Base-by-base conservation (phyloP, 228 moss, liverwort and hornwort genomes). In the Sphagnum fallax region DNA sequence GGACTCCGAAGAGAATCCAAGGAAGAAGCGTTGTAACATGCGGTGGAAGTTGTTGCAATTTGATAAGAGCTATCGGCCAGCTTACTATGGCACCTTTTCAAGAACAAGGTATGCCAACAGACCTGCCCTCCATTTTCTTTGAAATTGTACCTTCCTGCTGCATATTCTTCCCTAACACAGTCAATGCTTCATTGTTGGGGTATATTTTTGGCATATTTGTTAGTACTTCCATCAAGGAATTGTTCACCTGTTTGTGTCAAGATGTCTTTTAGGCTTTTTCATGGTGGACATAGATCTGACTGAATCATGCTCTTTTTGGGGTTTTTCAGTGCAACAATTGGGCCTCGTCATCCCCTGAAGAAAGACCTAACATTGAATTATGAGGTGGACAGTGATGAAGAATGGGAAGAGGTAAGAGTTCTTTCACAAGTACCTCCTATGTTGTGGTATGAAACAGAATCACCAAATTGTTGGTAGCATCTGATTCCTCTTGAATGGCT, bases 381-480 rank as follows among this genome's bases (percentile, higher is more conserved):
- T 18, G 92, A 90, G 52, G 86, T 98, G 49, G 94, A 98, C 16
- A 94, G 98, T 51, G 98, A 98, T 61, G 98, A 85, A 72, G 98
- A 98, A 73, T 98, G 98, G 98, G 98, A 93, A 66, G 98, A 98
- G 75, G 89, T 72, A 66, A 8, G 55, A 8, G 2, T 8, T 55
- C 55, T 55, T 12, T 8, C 55, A 55, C 12, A 8, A 0, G 32
- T 1, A 32, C 32, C 32, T 32, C 32, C 32, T 32, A 32, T 32
- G 32, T 32, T 32, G 32, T 32, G 32, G 1, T 32, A 32, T 32
- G 32, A 32, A 32, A 3, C 32, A 32, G 32, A 32, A 32, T 32
- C 32, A 32, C 32, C 32, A 32, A 32, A 32, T 32, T 32, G 32
- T 32, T 32, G 32, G 32, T 32, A 32, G 32, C 32, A 32, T 32